Base-by-base conservation (phyloP, 108 stramenopile genomes). In the Aureococcus anophagefferens region DNA sequence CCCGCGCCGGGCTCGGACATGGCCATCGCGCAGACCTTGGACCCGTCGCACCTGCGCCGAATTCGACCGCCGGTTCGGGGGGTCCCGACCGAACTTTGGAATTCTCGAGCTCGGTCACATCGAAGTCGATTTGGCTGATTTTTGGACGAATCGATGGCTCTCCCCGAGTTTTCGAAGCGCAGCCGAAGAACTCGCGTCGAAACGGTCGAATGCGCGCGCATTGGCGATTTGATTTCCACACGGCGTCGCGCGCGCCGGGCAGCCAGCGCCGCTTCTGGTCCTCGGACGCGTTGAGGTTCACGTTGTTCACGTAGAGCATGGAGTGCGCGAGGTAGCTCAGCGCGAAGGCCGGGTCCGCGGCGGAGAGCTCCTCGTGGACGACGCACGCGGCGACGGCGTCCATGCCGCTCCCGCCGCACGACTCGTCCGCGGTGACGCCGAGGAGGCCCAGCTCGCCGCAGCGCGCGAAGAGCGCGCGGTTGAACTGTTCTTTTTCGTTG, bases 1-100 rank as follows among this genome's bases (percentile, higher is more conserved):
- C 97, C 98, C 37, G 93, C 91, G 45, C 87, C 87, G 15, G 98
- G 96, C 82, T 99, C 98, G 70, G 88, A 89, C 98, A 99, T 99
- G 69, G 94, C 89, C 98, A 99, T 97, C 44, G 96, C 98, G 37
- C 96, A 91, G 72, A 99, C 92, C 30, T 76, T 78, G 44, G 65
- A 77, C 30, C 96, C 98, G 33, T 86, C 79, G 72, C 95, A 95
- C n/a, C n/a, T n/a, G n/a, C n/a, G n/a, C n/a, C n/a, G n/a, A n/a
- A n/a, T n/a, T n/a, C n/a, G n/a, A n/a, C n/a, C n/a, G n/a, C n/a
- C n/a, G n/a, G n/a, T n/a, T n/a, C n/a, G n/a, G n/a, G n/a, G n/a
- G n/a, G n/a, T n/a, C n/a, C n/a, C n/a, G n/a, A n/a, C n/a, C n/a
- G n/a, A n/a, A n/a, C n/a, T n/a, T n/a, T n/a, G n/a, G n/a, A n/a